These are phyloP conservation scores for Centella asiatica DNA, from an alignment of 129 eudicot species.

Conservation along the genomic window DNA sequence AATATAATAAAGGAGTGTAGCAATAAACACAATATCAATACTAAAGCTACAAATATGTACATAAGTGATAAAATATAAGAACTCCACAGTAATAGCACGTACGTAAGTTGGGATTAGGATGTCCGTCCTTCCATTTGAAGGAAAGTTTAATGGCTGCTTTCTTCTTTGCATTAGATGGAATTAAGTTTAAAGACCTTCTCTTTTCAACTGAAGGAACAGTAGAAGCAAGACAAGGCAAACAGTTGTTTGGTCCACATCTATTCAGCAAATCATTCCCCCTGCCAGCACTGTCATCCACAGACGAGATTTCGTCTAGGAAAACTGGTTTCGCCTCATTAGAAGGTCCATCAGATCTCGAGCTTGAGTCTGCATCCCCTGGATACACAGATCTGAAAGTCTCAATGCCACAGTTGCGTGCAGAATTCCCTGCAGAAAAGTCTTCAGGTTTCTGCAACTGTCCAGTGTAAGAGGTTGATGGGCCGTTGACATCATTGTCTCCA, in stretches of 20 bases:
- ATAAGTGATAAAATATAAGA: neutral
- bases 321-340: conserved; percentile 41
- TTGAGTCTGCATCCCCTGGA: conserved; percentile 23
- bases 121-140: conserved; percentile 75
- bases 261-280: conserved; percentile 47
- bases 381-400: conserved; percentile 32
- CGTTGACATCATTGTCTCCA: conserved; percentile 2
- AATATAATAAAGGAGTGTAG: too few relatives aligned
- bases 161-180: conserved; percentile 58
- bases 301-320: conserved; percentile 47
- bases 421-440: conserved; percentile 13
- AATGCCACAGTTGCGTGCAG: conserved; percentile 28
- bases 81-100: conserved; percentile 18
- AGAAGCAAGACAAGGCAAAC: conserved; percentile 81
- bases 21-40: too few relatives aligned
- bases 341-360: conserved; percentile 30
- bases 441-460: conserved; percentile 16
- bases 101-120: conserved; percentile 42
- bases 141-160: conserved; percentile 54
- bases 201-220: conserved; percentile 61
- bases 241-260: conserved; percentile 68
- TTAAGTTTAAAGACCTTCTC: conserved; percentile 52
- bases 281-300: conserved; percentile 36
- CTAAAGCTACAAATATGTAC: neutral
- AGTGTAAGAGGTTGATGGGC: conserved; percentile 4